Base-by-base conservation (phyloP, 2,329 filamentous ascomycete species). In the Fusarium nelsonii region DNA sequence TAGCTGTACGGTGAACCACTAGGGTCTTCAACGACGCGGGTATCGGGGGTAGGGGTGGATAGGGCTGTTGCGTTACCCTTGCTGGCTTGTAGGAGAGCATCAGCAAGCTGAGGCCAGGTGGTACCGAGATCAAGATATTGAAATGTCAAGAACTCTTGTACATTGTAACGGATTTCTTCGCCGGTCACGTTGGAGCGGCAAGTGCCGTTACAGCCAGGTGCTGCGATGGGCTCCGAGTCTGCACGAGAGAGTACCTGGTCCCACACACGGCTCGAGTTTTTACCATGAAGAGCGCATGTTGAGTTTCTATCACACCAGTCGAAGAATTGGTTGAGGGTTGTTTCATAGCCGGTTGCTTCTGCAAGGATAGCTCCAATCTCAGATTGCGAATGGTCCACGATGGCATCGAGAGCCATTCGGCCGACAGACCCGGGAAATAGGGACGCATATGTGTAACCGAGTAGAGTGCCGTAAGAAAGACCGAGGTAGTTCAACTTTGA, bases 391-490 rank as follows among this genome's bases (percentile, higher is more conserved):
- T 73, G 70, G 33, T 78, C 75, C 8, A 75, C 69, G 28, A 74
- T 51, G 2, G 71, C 73, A 26, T 77, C 76, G 9, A 78, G 68
- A 8, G 69, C 59, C 63, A 77, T 71, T 2, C 76, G 74, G 2
- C 71, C 70, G 4, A 77, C 68, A 1, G 59, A 61, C 9, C 72
- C 48, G 3, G 76, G 74, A 11, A 74, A 76, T 59, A 81, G 72
- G 2, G 74, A 72, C 3, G 77, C 75, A 43, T 78, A 80, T 3
- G 75, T 76, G 11, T 60, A 52, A 1, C 81, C 80, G 9, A 81
- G 61, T 11, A 78, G 40, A 3, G 77, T 77, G 1, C 80, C 79
- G 43, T 82, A 81, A 6, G 77, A 80, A 45, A 79, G 70, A 1
- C 81, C 79, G 52, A 78, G 76, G 40, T 76, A 78, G 41, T 77